These are phyloP conservation scores for Rubus parviflorus DNA, from an alignment of 306 rosid genomes.

Conservation along the genomic window DNA sequence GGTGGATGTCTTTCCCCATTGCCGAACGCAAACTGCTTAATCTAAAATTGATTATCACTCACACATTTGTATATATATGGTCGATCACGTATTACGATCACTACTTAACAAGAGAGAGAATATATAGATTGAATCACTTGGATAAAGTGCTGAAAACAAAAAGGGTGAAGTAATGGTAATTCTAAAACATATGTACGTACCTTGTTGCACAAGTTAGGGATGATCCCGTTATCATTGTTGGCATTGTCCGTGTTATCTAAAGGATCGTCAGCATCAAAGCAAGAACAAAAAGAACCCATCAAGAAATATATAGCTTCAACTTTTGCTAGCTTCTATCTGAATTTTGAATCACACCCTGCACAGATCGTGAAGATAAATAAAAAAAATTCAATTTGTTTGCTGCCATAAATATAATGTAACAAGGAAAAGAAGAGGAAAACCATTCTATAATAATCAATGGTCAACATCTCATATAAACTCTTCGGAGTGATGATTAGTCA, in stretches of 20 bases:
- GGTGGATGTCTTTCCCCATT: background rate
- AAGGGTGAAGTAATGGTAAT: background rate
- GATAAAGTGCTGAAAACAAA: background rate
- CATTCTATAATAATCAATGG: background rate
- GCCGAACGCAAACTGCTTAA: background rate
- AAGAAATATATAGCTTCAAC: background rate
- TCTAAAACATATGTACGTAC: constrained; percentile 7
- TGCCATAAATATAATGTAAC: background rate
- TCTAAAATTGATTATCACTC: background rate
- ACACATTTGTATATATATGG: background rate
- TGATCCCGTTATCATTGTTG: background rate
- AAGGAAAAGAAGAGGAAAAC: background rate
- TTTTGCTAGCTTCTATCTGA: background rate
- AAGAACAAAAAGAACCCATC: background rate
- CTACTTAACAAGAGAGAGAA: background rate
- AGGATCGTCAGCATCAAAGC: background rate
- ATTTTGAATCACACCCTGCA: background rate
- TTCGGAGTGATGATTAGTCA: background rate
- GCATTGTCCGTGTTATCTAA: background rate
- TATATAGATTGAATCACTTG: background rate
- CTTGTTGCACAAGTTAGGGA: constrained; percentile 4
- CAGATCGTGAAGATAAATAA: background rate
- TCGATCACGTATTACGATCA: background rate
- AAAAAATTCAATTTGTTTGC: background rate
- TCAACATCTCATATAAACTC: background rate